These are phyloP conservation scores for Sporisorium exsertum DNA, from an alignment of 1,284 basidiomycete species.

Conservation along the genomic window DNA sequence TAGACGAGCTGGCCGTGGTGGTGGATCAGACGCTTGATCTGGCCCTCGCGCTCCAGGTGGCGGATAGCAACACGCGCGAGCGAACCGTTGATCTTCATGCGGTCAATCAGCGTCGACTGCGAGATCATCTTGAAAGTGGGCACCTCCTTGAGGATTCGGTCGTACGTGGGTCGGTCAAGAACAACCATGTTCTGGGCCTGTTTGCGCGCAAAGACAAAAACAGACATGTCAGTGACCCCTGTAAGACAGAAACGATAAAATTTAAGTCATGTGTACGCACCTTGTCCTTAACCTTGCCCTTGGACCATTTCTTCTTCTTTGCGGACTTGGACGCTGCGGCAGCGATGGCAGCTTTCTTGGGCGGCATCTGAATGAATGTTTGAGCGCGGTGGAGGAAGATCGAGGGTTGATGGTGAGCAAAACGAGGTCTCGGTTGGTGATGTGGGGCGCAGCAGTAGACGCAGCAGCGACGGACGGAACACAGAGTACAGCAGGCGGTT, in stretches of 20 bases:
- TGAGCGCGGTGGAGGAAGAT: not conserved
- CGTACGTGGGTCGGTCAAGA: slow-evolving; percentile 78
- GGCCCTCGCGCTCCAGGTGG: slow-evolving; percentile 92
- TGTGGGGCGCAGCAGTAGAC: not conserved
- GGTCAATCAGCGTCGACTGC: slow-evolving; percentile 89
- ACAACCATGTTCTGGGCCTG: slow-evolving; percentile 81
- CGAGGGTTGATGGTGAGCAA: slow-evolving; percentile 14
- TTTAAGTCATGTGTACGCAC: no score
- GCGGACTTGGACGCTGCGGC: slow-evolving; percentile 70
- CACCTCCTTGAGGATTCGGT: slow-evolving; percentile 98
- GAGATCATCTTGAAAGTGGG: slow-evolving; percentile 99
- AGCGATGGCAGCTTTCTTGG: slow-evolving; percentile 69
- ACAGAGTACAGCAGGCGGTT: not conserved
- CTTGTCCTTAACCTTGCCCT: slow-evolving; percentile 99
- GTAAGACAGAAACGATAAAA: no score
- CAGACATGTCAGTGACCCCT: not conserved
- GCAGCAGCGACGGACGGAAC: not conserved
- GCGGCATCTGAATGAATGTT: slow-evolving; percentile 59
- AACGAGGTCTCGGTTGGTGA: not conserved
- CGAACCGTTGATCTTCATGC: slow-evolving; percentile 94
- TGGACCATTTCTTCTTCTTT: slow-evolving; percentile 99
- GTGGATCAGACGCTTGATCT: slow-evolving; percentile 97
- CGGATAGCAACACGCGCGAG: slow-evolving; percentile 92
- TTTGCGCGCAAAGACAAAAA: not conserved
- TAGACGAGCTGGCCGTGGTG: slow-evolving; percentile 94